Evolutionary conservation across 257 asterid species (phyloP), one percentile per base, ranked within the genome.

Genomic region (Echites panduratus): DNA sequence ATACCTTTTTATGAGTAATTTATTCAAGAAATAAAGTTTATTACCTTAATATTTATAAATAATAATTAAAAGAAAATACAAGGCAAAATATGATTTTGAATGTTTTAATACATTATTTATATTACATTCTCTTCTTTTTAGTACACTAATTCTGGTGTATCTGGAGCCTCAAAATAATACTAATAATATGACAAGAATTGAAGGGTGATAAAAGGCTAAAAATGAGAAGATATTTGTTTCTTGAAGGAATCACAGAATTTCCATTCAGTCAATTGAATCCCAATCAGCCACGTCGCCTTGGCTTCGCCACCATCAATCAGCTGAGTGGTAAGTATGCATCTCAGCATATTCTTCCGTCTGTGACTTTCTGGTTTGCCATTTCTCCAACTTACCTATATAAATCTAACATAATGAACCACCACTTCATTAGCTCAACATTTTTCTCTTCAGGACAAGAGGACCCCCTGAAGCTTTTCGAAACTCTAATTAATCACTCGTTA

Each of bases 241-340:
- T 38, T 54, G 63, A 29, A 16, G 16, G 63, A 2, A 12, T 32
- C 47, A 3, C 19, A 4, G 41, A 7, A 7, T 61, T 48, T 19
- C 49, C 27, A 52, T 20, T 50, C 29, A 64, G 84, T 72, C 70
- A 77, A 12, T 29, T 56, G 79, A 50, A 76, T 22, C 43, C 58
- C 59, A 65, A 71, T 7, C 29, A 70, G 92, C 89, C 98, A 90
- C 98, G 94, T 87, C 82, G 77, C 78, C 86, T 17, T 43, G 43
- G 76, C 61, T 50, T 49, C 65, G 49, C 48, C 20, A 79, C 90
- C 90, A 92, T 85, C 81, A 80, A 70, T 41, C 4, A 62, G 38
- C n/a, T 57, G 62, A 73, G 77, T 84, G 87, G 89, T 66, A 32
- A 63, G 79, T 79, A 82, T 79, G 73, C 81, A 79, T 68, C 75